A percentile compares a stretch with the other conserved stretches of the same genome.
phyloP scores from a whole-genome alignment of 2,329 filamentous ascomycete genomes.

The Colletotrichum neosansevieriae region DNA sequence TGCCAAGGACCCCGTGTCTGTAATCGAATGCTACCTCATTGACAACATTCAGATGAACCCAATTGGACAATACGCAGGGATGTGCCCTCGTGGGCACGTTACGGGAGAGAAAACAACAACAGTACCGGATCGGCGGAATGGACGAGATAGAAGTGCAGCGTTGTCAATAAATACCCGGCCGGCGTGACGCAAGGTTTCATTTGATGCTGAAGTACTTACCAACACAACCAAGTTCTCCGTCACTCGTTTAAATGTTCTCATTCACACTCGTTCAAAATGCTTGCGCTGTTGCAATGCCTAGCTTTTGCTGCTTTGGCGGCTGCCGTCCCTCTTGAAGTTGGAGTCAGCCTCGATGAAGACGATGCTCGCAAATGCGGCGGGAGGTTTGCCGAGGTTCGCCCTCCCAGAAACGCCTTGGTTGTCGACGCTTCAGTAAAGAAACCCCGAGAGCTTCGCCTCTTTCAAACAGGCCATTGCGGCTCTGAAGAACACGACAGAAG shows the following conservation, averaged over 20 bases:
- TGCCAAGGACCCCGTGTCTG: not conserved
- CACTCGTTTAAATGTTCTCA: not conserved
- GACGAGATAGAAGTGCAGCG: not conserved
- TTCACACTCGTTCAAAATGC: constrained; percentile 24
- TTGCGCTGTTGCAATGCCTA: constrained; percentile 15
- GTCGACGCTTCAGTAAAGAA: constrained; percentile 31
- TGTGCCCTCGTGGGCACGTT: not conserved
- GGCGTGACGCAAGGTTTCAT: not conserved
- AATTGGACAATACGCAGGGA: not conserved
- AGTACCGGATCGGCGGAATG: constrained; percentile 4
- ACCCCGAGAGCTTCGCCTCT: constrained; percentile 24
- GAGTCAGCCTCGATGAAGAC: not conserved
- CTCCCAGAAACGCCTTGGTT: constrained; percentile 4
- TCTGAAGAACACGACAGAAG: constrained; percentile 42
- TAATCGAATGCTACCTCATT: constrained; percentile 11
- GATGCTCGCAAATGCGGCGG: constrained; percentile 22
- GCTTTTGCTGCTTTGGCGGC: constrained; percentile 2
- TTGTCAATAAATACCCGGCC: constrained; percentile 17
- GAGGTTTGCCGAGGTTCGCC: constrained; percentile 16
- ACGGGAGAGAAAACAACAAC: not conserved
- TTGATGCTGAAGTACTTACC: not conserved
- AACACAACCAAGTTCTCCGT: not conserved
- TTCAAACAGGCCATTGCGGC: constrained; percentile 38
- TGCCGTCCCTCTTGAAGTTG: constrained; percentile 3
- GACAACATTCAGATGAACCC: constrained; percentile 16